These are phyloP conservation scores for Yamadazyma oceani DNA, from an alignment of 1,139 yeast species.

Conservation along the genomic window DNA sequence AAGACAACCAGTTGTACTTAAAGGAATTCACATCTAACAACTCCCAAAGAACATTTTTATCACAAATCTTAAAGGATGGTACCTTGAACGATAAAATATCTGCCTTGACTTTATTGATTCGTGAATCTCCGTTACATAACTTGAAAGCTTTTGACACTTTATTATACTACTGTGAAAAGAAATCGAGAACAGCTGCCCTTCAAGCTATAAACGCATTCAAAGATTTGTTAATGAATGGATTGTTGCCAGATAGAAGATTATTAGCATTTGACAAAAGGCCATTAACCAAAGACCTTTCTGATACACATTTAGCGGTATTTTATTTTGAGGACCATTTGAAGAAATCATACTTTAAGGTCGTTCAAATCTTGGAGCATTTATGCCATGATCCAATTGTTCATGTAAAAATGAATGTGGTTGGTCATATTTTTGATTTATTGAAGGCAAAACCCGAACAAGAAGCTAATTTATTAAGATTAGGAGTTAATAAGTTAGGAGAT, in stretches of 20 bases:
- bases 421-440: constrained; percentile 76
- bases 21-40: constrained; percentile 79
- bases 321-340: constrained; percentile 91
- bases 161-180: constrained; percentile 79
- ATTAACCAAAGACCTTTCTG: constrained; percentile 47
- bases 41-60: constrained; percentile 85
- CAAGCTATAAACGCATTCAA: constrained; percentile 88
- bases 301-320: constrained; percentile 62
- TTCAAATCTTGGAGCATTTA: constrained; percentile 69
- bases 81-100: constrained; percentile 94
- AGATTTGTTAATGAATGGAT: constrained; percentile 79
- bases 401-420: constrained; percentile 75
- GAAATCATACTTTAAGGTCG: constrained; percentile 65
- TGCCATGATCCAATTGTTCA: constrained; percentile 92
- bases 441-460: constrained; percentile 95
- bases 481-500: constrained; percentile 94
- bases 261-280: constrained; percentile 80
- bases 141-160: constrained; percentile 79
- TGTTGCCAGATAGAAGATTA: constrained; percentile 84
- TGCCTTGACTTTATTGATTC: constrained; percentile 86
- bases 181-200: constrained; percentile 89
- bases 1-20: constrained; percentile 70
- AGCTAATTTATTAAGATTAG: constrained; percentile 81
- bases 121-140: constrained; percentile 94
- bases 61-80: constrained; percentile 89